Evolutionary conservation across 306 rosid species (phyloP), one percentile per base, ranked within the genome.

Genomic region (Leucaena leucocephala): DNA sequence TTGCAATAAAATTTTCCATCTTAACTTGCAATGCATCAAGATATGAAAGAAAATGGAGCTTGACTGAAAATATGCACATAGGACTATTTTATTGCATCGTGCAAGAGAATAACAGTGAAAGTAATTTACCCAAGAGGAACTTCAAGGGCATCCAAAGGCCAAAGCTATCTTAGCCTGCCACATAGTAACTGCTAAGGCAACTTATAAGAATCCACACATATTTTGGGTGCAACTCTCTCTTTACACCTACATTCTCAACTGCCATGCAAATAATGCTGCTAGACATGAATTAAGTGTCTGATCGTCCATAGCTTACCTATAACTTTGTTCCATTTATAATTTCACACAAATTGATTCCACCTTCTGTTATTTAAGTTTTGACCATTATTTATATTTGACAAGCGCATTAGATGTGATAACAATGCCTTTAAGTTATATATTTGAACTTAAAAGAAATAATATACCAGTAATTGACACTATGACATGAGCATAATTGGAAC

Each of bases 41-140:
- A 42, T 42, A 36, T n/a, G 49, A 67, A 39, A 40, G 72, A 40
- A 67, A 67, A n/a, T 5, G 8, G 49, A 39, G 71, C 48, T 38
- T 39, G 49, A 39, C 42, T 4, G 33, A n/a, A 39, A 17, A 3
- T 16, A 39, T 17, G 49, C 21, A 66, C 12, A 66, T 39, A 8
- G 6, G 0, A 39, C 71, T 39, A 38, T 67, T 13, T 80, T 19
- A 5, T 7, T 27, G n/a, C 62, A 35, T 36, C 19, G 49, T 15
- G 59, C 15, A 11, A 38, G 21, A 42, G 21, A 67, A 65, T 16
- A 63, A 61, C 16, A 17, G 58, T 22, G 52, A 81, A 54, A 65
- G 46, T 43, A 68, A 74, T 83, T 82, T 86, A 92, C 98, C 97
- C 98, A 71, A 95, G 90, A n/a, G 98, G 98, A 69, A 95, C 98